Evolutionary conservation across 2,329 filamentous ascomycete genomes (phyloP).

Genomic region (Dactylellina cionopaga): DNA sequence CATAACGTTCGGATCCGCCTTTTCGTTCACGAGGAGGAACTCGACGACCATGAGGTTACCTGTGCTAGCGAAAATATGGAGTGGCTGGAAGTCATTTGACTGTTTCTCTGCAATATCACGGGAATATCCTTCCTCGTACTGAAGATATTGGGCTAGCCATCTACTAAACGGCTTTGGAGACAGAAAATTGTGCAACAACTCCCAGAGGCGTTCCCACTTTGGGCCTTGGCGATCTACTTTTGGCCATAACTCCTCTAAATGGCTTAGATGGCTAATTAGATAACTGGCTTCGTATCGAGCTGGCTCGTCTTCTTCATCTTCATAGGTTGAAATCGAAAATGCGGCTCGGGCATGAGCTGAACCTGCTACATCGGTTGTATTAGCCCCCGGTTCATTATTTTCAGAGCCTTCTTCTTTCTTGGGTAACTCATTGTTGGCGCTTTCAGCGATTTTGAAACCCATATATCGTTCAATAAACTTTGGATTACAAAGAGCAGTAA

Average conservation of each 20-base stretch:
- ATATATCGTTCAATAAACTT: conserved; percentile 25
- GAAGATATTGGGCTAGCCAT: conserved; percentile 13
- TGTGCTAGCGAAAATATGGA: conserved; percentile 7
- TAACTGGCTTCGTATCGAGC: conserved; percentile 16
- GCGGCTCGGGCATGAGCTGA: background rate
- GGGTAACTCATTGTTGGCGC: background rate
- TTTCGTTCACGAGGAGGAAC: conserved; percentile 11
- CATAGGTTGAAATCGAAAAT: conserved; percentile 36
- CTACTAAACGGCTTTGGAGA: background rate
- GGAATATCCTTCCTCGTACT: conserved; percentile 4
- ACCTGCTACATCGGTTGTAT: background rate
- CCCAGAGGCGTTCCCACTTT: conserved; percentile 35
- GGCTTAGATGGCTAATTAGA: conserved; percentile 10
- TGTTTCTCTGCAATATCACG: background rate
- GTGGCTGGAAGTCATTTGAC: background rate
- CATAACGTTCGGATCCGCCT: conserved; percentile 9
- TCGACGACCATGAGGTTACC: conserved; percentile 17
- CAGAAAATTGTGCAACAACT: background rate
- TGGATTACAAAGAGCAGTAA: conserved; percentile 17
- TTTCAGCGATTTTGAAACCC: background rate
- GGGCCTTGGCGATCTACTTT: conserved; percentile 34
- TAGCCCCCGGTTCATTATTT: background rate
- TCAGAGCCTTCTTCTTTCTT: background rate
- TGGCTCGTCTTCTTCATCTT: conserved; percentile 9
- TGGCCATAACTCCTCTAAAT: conserved; percentile 26